A percentile compares a stretch with the other conserved stretches of the same genome.
phyloP scores from a whole-genome alignment of 805 yeast species.

The Cyberlindnera mississippiensis region DNA sequence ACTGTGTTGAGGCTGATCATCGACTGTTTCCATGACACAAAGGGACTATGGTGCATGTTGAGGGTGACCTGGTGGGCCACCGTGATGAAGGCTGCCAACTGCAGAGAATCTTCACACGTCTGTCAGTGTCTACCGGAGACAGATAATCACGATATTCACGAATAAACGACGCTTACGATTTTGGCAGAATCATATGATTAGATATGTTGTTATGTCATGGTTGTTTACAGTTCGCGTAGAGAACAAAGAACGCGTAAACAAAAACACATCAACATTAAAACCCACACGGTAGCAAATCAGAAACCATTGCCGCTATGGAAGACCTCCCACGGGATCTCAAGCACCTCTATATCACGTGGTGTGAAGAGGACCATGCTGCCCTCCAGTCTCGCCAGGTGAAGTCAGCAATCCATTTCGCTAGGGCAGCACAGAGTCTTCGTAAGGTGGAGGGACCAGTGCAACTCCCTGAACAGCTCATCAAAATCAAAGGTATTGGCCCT shows the following conservation, averaged over 20 bases:
- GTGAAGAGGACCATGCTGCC: constrained; percentile 47
- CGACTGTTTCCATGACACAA: constrained; percentile 4
- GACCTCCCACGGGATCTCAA: constrained; percentile 45
- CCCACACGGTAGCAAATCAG: background rate
- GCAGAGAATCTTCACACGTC: background rate
- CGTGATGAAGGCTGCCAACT: background rate
- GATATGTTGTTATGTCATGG: too few species aligned
- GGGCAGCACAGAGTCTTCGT: constrained; percentile 52
- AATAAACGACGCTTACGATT: background rate
- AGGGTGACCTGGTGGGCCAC: constrained; percentile 6
- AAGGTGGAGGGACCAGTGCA: constrained; percentile 41
- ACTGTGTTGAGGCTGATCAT: constrained; percentile 1
- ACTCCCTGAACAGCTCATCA: constrained; percentile 54
- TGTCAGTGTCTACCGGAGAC: background rate
- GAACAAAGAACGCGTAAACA: too few species aligned
- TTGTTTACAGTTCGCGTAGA: too few species aligned
- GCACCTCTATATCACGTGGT: constrained; percentile 51
- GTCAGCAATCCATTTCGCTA: constrained; percentile 46
- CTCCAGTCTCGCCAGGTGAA: constrained; percentile 49
- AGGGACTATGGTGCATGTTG: constrained; percentile 3
- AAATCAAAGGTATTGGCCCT: constrained; percentile 69
- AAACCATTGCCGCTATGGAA: background rate
- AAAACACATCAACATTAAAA: background rate
- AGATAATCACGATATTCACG: background rate
- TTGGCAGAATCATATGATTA: too few species aligned